Conservation (phyloP, 371 early-diverging fungal species). For the Haplosporangium sp. region DNA sequence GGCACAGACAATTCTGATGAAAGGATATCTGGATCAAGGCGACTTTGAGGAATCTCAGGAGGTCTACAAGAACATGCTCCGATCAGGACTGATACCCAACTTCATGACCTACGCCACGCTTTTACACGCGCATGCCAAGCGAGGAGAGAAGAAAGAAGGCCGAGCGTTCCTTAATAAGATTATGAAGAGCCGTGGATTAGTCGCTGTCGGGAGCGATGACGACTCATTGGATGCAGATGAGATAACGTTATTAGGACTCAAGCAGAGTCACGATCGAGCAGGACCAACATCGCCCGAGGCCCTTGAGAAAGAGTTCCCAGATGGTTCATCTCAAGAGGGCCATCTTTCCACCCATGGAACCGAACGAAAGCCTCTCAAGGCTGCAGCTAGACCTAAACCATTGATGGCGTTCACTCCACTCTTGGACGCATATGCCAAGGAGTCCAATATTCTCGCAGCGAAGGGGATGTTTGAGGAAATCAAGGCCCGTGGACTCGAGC, state of each 20-base stretch:
- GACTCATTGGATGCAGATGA: constrained; percentile 11
- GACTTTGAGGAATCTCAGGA: constrained; percentile 35
- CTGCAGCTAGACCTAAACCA: constrained; percentile 15
- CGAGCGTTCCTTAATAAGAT: constrained; percentile 37
- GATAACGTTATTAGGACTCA: constrained; percentile 9
- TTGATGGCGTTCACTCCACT: constrained; percentile 41
- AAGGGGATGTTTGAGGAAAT: constrained; percentile 41
- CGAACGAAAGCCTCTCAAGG: constrained; percentile 46
- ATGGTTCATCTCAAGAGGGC: constrained; percentile 9
- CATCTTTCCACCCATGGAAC: constrained; percentile 35
- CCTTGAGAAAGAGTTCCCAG: neutral
- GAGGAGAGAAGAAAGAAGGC: constrained; percentile 35
- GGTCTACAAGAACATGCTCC: constrained; percentile 43
- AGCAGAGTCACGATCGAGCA: constrained; percentile 12
- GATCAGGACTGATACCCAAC: constrained; percentile 46
- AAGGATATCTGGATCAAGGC: constrained; percentile 42
- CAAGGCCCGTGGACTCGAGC: constrained; percentile 39
- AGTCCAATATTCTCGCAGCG: constrained; percentile 33
- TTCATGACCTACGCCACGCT: constrained; percentile 51
- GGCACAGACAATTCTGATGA: constrained; percentile 52
- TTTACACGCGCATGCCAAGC: constrained; percentile 37
- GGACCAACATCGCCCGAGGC: neutral
- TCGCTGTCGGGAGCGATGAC: constrained; percentile 19
- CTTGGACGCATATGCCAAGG: constrained; percentile 50
- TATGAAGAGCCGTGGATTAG: constrained; percentile 32